Percentiles rank a stretch among this genome's conserved stretches.
Conservation (phyloP, 768 basidiomycete species). For the Lentinula aciculospora region DNA sequence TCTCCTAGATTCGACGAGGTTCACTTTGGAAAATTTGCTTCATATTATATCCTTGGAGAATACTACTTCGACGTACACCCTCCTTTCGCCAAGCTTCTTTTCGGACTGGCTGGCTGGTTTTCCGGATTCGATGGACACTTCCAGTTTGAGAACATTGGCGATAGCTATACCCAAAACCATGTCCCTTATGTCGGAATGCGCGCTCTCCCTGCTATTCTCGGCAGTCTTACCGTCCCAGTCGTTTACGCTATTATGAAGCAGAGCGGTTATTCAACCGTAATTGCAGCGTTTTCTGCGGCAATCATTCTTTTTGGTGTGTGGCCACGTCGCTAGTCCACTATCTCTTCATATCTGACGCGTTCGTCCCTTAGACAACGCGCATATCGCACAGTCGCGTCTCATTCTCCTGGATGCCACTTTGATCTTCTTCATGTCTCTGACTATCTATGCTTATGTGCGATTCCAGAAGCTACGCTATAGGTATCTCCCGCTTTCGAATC, state of each 20-base stretch:
- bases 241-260: slow-evolving; percentile 98
- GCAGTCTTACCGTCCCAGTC: slow-evolving; percentile 84
- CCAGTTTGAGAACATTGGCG: slow-evolving; percentile 92
- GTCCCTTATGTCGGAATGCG: slow-evolving; percentile 96
- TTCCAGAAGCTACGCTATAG: slow-evolving; percentile 92
- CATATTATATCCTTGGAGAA: slow-evolving; percentile 86
- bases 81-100: slow-evolving; percentile 92
- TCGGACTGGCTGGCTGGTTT: slow-evolving; percentile 93
- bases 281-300: slow-evolving; percentile 85
- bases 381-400: slow-evolving; percentile 92
- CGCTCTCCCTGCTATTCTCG: slow-evolving; percentile 86
- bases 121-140: slow-evolving; percentile 95
- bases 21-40: slow-evolving; percentile 97
- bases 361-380: slow-evolving; percentile 75
- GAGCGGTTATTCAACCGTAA: slow-evolving; percentile 88
- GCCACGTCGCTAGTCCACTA: neutral
- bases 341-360: neutral
- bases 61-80: slow-evolving; percentile 99
- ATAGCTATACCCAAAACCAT: slow-evolving; percentile 79
- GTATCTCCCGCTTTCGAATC: slow-evolving; percentile 33
- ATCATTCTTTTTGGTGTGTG: slow-evolving; percentile 83
- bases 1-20: slow-evolving; percentile 86
- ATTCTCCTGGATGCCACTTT: slow-evolving; percentile 93
- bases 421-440: slow-evolving; percentile 93
- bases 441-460: slow-evolving; percentile 88